phyloP scores from a whole-genome alignment of 768 basidiomycete genomes.

The Trametes sanguinea region DNA sequence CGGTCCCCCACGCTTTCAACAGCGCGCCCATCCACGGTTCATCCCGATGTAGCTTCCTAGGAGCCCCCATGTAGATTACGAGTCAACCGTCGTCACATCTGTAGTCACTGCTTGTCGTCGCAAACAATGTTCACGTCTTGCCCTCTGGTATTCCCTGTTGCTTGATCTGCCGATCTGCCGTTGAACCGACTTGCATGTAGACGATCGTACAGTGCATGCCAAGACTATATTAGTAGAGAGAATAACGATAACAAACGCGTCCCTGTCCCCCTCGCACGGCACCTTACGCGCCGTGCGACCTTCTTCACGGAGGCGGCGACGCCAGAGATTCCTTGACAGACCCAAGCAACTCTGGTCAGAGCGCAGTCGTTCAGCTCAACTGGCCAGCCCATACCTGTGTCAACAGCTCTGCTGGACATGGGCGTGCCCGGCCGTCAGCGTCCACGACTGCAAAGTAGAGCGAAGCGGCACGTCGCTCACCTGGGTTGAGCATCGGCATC shows the following conservation, averaged over 20 bases:
- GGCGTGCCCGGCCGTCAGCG: not conserved
- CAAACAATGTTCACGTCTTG: not conserved
- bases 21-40: slow-evolving; percentile 19
- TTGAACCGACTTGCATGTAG: not conserved
- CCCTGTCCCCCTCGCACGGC: not conserved
- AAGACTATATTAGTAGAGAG: not conserved
- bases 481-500: slow-evolving; percentile 68
- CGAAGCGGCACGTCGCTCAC: slow-evolving; percentile 38
- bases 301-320: slow-evolving; percentile 63
- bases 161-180: too few species aligned
- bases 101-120: slow-evolving; percentile 20
- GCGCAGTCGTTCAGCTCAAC: not conserved
- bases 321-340: slow-evolving; percentile 59
- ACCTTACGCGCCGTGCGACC: not conserved
- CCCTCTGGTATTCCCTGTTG: not conserved
- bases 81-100: slow-evolving; percentile 29
- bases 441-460: not conserved
- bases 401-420: slow-evolving; percentile 53
- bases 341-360: slow-evolving; percentile 10
- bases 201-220: not conserved
- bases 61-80: slow-evolving; percentile 27
- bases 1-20: slow-evolving; percentile 23
- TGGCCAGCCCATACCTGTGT: slow-evolving; percentile 50
- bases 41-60: slow-evolving; percentile 15
- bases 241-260: slow-evolving; percentile 13